A percentile compares a stretch with the other conserved stretches of the same genome.
Conservation (phyloP, 495 filamentous ascomycete genomes). For the Aspergillus hancockii region DNA sequence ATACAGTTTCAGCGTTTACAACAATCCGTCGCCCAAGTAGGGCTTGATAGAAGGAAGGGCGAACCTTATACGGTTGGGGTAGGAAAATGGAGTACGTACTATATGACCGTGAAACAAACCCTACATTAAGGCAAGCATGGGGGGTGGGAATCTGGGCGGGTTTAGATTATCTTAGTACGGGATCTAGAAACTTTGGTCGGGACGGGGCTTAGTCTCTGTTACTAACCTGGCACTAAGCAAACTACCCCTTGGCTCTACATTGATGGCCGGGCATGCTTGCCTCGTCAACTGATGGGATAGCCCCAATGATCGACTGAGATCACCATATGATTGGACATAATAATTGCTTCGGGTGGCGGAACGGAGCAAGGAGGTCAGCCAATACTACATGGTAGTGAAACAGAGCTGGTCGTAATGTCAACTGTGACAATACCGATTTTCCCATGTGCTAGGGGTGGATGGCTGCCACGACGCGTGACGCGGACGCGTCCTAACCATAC, state of each 20-base stretch:
- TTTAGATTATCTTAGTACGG: background rate
- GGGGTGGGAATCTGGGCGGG: background rate
- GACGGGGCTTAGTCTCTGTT: no score
- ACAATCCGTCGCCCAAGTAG: background rate
- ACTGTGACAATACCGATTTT: conserved; percentile 18
- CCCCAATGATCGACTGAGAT: conserved; percentile 22
- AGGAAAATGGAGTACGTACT: no score
- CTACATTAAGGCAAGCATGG: background rate
- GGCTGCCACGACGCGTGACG: conserved; percentile 30
- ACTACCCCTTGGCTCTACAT: no score
- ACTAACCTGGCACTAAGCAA: background rate
- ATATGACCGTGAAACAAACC: background rate
- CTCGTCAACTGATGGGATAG: conserved; percentile 10
- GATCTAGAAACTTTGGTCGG: background rate
- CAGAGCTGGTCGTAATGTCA: conserved; percentile 24
- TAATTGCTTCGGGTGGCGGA: conserved; percentile 14
- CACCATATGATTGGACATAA: conserved; percentile 12
- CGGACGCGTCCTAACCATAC: conserved; percentile 34
- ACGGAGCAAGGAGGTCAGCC: conserved; percentile 26
- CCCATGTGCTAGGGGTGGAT: background rate
- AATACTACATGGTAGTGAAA: conserved; percentile 9
- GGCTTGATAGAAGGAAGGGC: background rate
- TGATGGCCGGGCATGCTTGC: background rate
- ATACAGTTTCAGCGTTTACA: background rate
- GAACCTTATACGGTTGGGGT: background rate